Evolutionary conservation across 148 eudicot species (phyloP).

Genomic region (Rheum nobile): DNA sequence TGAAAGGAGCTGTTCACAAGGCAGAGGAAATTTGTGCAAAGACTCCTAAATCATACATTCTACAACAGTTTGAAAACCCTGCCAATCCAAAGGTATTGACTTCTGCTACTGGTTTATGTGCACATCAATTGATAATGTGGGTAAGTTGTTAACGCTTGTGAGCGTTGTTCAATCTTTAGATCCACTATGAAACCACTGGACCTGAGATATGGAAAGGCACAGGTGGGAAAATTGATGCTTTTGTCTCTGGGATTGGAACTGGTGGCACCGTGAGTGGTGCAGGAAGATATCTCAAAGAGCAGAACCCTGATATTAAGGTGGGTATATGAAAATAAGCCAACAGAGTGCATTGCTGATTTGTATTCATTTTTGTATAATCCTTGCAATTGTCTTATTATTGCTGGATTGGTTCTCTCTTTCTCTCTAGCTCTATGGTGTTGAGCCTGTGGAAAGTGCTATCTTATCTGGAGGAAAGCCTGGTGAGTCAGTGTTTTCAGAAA

Average conservation of each 20-base stretch:
- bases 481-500: constrained; percentile 12
- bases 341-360: neutral
- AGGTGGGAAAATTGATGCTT: constrained; percentile 52
- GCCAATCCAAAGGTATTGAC: constrained; percentile 68
- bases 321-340: neutral
- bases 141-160: neutral
- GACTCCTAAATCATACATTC: constrained; percentile 64
- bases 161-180: constrained; percentile 17
- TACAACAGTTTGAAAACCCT: constrained; percentile 79
- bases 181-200: constrained; percentile 83
- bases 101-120: neutral
- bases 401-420: neutral
- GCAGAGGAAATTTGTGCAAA: constrained; percentile 67
- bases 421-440: constrained; percentile 57
- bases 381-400: neutral
- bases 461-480: constrained; percentile 89
- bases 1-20: constrained; percentile 69
- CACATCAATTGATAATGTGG: neutral
- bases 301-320: constrained; percentile 69
- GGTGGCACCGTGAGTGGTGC: constrained; percentile 79
- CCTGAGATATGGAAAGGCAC: constrained; percentile 81
- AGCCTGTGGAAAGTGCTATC: constrained; percentile 69
- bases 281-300: constrained; percentile 62
- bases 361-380: neutral
- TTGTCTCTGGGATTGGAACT: constrained; percentile 79